Evolutionary conservation across 139 green algal genomes (phyloP).

Genomic region (Pleodorina starrii): DNA sequence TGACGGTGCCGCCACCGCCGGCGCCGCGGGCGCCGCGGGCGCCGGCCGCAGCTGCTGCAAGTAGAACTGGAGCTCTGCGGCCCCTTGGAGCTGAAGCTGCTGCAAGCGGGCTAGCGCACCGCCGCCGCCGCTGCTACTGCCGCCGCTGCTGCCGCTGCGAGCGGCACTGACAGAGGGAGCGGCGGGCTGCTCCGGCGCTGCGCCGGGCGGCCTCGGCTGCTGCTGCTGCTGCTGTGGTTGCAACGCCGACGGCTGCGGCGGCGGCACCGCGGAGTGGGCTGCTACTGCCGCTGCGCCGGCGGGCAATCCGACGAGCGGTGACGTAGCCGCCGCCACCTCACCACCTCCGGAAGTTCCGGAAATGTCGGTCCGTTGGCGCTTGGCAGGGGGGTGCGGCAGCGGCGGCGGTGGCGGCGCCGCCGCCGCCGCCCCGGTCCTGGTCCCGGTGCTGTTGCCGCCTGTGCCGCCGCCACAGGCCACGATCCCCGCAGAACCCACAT

Average conservation of each 20-base stretch:
- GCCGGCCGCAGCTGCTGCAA: not conserved
- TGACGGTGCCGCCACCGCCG: not conserved
- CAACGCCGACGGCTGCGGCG: not conserved
- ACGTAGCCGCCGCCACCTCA: no score
- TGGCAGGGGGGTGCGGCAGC: no score
- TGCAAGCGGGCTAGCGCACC: not conserved
- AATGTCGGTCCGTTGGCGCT: no score
- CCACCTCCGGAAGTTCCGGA: no score
- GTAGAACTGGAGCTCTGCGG: conserved; percentile 20
- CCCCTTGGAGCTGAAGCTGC: conserved; percentile 7
- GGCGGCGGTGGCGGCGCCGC: no score
- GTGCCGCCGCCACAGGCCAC: no score
- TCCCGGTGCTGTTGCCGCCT: no score
- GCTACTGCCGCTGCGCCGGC: not conserved
- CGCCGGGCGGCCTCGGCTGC: not conserved
- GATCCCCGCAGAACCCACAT: no score
- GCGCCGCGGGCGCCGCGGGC: no score
- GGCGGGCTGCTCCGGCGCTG: not conserved
- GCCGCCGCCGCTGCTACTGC: not conserved
- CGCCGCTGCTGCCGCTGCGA: not conserved
- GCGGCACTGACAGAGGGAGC: not conserved
- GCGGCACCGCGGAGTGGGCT: not conserved
- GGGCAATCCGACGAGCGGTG: no score
- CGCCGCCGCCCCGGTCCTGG: no score
- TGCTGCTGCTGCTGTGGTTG: not conserved